Percentiles rank a stretch among this genome's conserved stretches.
Evolutionary conservation across 805 yeast species (phyloP).

Genomic region (Monosporozyma aerobia): DNA sequence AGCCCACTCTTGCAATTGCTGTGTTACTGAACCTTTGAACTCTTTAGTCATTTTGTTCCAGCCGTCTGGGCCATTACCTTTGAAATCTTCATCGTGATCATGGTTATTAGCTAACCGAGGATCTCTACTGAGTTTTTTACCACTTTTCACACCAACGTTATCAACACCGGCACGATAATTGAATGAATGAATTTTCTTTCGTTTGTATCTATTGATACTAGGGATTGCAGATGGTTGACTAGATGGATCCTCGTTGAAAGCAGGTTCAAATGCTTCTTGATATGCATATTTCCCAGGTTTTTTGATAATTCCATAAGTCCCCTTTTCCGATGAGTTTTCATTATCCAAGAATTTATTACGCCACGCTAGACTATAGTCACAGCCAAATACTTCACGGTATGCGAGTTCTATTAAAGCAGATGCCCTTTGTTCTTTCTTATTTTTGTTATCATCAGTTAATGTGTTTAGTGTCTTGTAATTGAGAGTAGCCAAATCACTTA

Average conservation of each 20-base stretch:
- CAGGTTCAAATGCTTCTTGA: not conserved
- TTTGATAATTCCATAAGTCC: not conserved
- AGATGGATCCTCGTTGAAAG: not conserved
- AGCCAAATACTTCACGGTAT: conserved; percentile 52
- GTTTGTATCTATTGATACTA: not conserved
- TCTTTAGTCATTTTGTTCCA: conserved; percentile 40
- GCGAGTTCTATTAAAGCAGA: conserved; percentile 74
- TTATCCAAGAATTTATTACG: conserved; percentile 36
- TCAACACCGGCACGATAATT: conserved; percentile 85
- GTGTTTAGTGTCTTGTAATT: conserved; percentile 22
- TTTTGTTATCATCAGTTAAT: conserved; percentile 3
- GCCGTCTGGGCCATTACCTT: conserved; percentile 66
- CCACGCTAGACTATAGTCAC: conserved; percentile 34
- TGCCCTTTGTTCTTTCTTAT: conserved; percentile 19
- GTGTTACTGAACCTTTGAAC: conserved; percentile 45
- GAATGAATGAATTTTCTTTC: conserved; percentile 42
- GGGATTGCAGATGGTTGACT: conserved; percentile 4
- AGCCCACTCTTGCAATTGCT: conserved; percentile 50
- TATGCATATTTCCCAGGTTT: not conserved
- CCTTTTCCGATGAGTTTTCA: conserved; percentile 13
- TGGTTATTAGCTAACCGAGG: conserved; percentile 63
- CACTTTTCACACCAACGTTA: conserved; percentile 75
- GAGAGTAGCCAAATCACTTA: conserved; percentile 30
- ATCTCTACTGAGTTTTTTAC: conserved; percentile 66
- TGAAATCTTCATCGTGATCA: conserved; percentile 63